Percentiles rank a stretch among this genome's conserved stretches.
These are phyloP conservation scores for Nicotiana tomentosiformis DNA, from an alignment of 257 asterid species.

Conservation along the genomic window DNA sequence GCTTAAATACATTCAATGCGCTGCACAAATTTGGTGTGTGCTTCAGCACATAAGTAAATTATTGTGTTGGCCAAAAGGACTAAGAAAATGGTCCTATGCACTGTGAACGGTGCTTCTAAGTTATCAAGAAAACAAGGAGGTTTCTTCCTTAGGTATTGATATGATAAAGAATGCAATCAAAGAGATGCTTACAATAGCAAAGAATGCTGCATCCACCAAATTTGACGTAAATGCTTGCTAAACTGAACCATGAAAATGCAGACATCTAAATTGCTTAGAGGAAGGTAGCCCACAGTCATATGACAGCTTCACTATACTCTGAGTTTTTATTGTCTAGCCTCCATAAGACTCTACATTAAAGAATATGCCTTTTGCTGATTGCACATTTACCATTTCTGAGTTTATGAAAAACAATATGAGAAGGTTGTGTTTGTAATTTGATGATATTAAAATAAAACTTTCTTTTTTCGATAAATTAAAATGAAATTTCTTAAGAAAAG, in stretches of 20 bases:
- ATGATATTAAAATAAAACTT: neutral
- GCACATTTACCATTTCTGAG: neutral
- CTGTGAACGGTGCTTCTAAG: neutral
- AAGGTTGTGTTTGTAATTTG: neutral
- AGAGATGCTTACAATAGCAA: too few species aligned
- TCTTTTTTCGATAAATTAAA: neutral
- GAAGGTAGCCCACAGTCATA: too few species aligned
- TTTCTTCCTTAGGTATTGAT: too few species aligned
- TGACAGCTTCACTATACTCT: too few species aligned
- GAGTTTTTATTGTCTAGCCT: too few species aligned
- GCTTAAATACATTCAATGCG: neutral
- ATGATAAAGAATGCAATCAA: too few species aligned
- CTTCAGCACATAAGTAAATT: neutral
- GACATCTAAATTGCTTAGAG: too few species aligned
- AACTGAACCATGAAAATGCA: too few species aligned
- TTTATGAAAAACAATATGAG: neutral
- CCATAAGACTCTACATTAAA: too few species aligned
- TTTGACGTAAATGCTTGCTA: too few species aligned
- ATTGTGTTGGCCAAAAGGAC: neutral
- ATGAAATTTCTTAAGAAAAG: neutral
- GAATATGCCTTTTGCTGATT: neutral
- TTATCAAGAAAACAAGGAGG: too few species aligned
- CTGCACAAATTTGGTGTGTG: neutral
- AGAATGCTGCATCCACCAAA: too few species aligned
- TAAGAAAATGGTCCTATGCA: constrained; percentile 1